Evolutionary conservation across 2,329 filamentous ascomycete species (phyloP).

Genomic region (Verticillium tricorpus): DNA sequence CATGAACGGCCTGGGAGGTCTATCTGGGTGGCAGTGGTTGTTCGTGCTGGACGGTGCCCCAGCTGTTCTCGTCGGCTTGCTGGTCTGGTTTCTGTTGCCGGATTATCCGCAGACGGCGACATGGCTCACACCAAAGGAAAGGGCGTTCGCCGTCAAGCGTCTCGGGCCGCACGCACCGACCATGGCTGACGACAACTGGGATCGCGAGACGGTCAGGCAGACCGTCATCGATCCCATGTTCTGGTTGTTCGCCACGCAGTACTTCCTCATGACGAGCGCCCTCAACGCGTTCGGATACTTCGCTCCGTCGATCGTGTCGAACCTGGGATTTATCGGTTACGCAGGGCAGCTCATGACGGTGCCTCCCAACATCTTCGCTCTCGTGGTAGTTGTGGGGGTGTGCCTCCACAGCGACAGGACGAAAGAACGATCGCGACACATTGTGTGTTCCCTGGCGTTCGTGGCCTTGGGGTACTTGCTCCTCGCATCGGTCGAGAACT

Average conservation of each 20-base stretch:
- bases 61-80: constrained; percentile 19
- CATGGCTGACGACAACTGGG: constrained; percentile 23
- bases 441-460: constrained; percentile 18
- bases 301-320: constrained; percentile 25
- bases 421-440: constrained; percentile 20
- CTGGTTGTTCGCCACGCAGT: constrained; percentile 23
- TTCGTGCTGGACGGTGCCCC: constrained; percentile 22
- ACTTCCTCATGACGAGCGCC: constrained; percentile 23
- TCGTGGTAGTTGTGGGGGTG: constrained; percentile 22
- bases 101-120: constrained; percentile 25
- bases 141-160: constrained; percentile 24
- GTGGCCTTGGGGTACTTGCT: constrained; percentile 20
- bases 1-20: constrained; percentile 21
- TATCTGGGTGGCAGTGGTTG: constrained; percentile 10
- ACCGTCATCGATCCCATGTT: constrained; percentile 26
- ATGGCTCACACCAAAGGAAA: constrained; percentile 23
- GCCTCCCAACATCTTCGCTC: constrained; percentile 26
- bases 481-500: constrained; percentile 20
- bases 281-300: constrained; percentile 27
- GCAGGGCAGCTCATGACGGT: constrained; percentile 26
- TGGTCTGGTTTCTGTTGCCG: constrained; percentile 22
- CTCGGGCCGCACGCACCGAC: constrained; percentile 24
- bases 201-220: constrained; percentile 17
- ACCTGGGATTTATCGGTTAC: constrained; percentile 22
- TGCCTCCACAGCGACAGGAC: constrained; percentile 23